A percentile compares a stretch with the other conserved stretches of the same genome.
Conservation (phyloP, 768 basidiomycete genomes). For the Rhodotorula toruloides region DNA sequence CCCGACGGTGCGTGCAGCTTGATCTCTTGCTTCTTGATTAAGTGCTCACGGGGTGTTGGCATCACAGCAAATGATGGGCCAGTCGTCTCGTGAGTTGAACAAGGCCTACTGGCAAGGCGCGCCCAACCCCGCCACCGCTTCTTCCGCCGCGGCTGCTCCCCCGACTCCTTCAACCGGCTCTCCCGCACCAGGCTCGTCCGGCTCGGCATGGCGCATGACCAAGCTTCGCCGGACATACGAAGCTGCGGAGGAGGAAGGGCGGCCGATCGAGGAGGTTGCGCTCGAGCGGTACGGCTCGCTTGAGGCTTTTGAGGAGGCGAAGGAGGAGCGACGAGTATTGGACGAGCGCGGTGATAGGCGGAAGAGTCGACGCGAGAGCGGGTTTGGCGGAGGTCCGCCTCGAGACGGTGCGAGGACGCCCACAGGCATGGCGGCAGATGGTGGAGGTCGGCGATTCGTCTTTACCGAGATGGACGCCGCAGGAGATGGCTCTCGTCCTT, state of each 20-base stretch:
- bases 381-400: constrained; percentile 46
- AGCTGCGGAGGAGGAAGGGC: constrained; percentile 75
- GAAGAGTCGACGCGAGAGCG: constrained; percentile 43
- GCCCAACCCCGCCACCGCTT: constrained; percentile 49
- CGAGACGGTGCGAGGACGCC: constrained; percentile 38
- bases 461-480: constrained; percentile 44
- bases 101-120: constrained; percentile 45
- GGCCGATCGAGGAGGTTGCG: constrained; percentile 68
- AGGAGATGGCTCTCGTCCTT: constrained; percentile 54
- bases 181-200: constrained; percentile 75
- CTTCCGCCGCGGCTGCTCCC: constrained; percentile 44
- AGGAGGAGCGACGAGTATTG: constrained; percentile 74
- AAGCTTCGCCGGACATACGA: constrained; percentile 85
- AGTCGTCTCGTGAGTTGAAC: constrained; percentile 47
- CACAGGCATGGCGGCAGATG: constrained; percentile 8
- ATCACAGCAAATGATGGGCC: constrained; percentile 58
- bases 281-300: constrained; percentile 80
- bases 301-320: constrained; percentile 80
- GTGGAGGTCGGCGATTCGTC: constrained; percentile 44
- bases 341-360: constrained; percentile 68
- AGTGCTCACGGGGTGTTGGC: constrained; percentile 47
- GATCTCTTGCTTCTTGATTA: neutral
- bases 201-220: constrained; percentile 97
- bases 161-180: constrained; percentile 43
- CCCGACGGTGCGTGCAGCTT: constrained; percentile 15